phyloP scores from a whole-genome alignment of 441 rosid genomes.

The Oxalis stricta region DNA sequence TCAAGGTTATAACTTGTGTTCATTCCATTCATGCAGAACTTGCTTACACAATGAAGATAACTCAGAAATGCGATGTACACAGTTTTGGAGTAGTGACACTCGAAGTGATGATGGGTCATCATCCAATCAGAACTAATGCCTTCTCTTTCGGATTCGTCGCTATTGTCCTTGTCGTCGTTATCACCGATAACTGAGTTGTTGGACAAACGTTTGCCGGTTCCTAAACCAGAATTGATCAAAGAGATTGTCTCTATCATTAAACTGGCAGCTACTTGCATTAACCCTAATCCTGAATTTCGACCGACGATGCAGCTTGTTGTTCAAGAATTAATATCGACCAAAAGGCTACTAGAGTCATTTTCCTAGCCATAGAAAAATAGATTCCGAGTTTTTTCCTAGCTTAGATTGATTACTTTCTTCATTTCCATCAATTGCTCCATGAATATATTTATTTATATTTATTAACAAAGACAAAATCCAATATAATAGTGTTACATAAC shows the following conservation, averaged over 20 bases:
- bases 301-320: no score
- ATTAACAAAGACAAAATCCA: no score
- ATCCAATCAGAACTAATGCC: slow-evolving; percentile 22
- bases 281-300: slow-evolving; percentile 14
- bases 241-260: slow-evolving; percentile 12
- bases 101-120: slow-evolving; percentile 23
- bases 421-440: no score
- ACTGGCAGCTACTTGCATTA: slow-evolving; percentile 22
- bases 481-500: no score
- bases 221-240: slow-evolving; percentile 7
- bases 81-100: slow-evolving; percentile 29
- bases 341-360: no score
- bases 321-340: no score
- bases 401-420: no score
- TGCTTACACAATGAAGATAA: slow-evolving; percentile 32
- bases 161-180: slow-evolving; percentile 9
- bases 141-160: slow-evolving; percentile 1
- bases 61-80: slow-evolving; percentile 29
- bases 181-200: slow-evolving; percentile 5
- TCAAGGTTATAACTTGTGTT: no score
- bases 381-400: no score
- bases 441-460: no score
- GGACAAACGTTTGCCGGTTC: slow-evolving; percentile 20
- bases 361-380: no score
- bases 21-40: no score